Base-by-base conservation (phyloP, 805 yeast genomes). In the Yamadazyma takamatsuzukensis region DNA sequence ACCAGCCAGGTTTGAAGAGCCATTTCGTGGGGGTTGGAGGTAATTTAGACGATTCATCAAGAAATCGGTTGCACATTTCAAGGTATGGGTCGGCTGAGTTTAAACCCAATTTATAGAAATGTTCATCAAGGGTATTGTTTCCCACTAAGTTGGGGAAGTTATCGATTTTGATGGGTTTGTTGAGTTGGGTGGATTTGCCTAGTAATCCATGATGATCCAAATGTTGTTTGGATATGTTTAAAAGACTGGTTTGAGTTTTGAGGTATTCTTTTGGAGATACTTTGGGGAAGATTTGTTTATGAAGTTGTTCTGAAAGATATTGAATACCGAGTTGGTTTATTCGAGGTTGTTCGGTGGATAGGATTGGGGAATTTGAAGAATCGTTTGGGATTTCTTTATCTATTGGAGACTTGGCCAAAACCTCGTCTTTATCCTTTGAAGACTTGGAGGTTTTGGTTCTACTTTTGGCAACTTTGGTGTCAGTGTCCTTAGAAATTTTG, bases 281-380 rank as follows among this genome's bases (percentile, higher is more conserved):
- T 5, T 34, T 41, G 12, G 80, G 83, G 51, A 85, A 87, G 1
- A 86, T 51, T 44, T 80, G 85, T 11, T 47, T 39, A 36, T 79
- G 88, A 9, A 86, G 52, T 0, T 63, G 61, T 3, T 61, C 55
- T 0, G 93, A 76, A 14, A 86, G 60, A 44, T 84, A 82, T 50
- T 87, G 95, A 17, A 86, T 83, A 0, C 95, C 95, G 6, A 83
- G 82, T 13, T 81, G 81, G 51, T 84, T 86, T 18, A 82, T 59
- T 21, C 87, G 54, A 6, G 82, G 84, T 13, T 6, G 13, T 13
- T 25, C 28, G 8, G 7, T 25, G 8, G 11, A 19, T 19, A 19
- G 11, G 21, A 11, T 7, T 7, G 21, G 21, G 11, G 7, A 11
- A 19, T 19, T n/a, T n/a, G n/a, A n/a, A n/a, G n/a, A n/a, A n/a